Conservation (phyloP, 345 rosid species). For the Heritiera littoralis region DNA sequence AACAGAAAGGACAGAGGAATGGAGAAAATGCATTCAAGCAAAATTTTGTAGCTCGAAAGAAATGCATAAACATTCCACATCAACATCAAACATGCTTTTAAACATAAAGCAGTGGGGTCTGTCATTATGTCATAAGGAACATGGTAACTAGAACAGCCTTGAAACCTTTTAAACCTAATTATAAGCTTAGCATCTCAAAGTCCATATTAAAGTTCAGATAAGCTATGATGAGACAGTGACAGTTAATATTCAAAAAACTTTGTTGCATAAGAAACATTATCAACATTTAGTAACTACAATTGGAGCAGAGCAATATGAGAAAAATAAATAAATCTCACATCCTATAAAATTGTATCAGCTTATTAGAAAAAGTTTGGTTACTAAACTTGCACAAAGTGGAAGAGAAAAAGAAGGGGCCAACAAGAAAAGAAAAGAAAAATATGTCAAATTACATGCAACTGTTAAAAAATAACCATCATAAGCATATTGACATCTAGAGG, state of each 20-base stretch:
- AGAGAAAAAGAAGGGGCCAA: not conserved
- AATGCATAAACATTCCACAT: not conserved
- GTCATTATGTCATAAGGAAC: not conserved
- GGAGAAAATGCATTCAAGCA: conserved; percentile 12
- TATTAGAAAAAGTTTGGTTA: not conserved
- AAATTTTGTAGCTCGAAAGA: conserved; percentile 4
- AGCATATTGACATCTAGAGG: not conserved
- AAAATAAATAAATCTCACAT: not conserved
- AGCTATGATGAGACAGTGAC: not conserved
- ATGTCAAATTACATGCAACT: not conserved
- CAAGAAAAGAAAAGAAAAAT: not conserved
- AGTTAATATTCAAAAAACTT: not conserved
- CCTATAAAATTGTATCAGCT: not conserved
- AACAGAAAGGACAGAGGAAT: conserved; percentile 3
- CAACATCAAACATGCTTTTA: not conserved
- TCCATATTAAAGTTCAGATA: not conserved
- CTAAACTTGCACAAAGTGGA: not conserved
- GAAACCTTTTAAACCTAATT: not conserved
- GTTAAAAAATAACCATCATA: not conserved
- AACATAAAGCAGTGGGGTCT: not conserved
- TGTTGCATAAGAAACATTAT: not conserved
- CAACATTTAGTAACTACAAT: not conserved
- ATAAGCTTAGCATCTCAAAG: not conserved
- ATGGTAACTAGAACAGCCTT: not conserved
- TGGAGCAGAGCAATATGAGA: not conserved